A percentile compares a stretch with the other conserved stretches of the same genome.
phyloP scores from a whole-genome alignment of 176 grass and related monocot genomes.

The Musa itinerans region DNA sequence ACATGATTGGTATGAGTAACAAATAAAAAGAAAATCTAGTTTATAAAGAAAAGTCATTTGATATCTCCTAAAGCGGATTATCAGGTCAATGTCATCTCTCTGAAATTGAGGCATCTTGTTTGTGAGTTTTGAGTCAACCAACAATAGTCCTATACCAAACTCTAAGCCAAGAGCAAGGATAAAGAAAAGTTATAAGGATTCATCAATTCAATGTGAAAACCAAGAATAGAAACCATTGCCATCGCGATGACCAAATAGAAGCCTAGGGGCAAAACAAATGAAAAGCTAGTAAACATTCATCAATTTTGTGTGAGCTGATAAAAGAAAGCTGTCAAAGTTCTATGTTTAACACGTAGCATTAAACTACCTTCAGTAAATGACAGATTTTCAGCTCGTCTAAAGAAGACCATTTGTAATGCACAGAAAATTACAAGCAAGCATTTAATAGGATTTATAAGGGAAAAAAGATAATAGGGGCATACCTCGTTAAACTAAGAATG shows the following conservation, averaged over 20 bases:
- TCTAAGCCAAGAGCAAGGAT: neutral
- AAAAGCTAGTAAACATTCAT: neutral
- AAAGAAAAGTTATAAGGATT: neutral
- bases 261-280: neutral
- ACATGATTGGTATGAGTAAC: neutral
- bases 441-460: neutral
- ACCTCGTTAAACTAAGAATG: neutral
- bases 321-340: too few relatives aligned
- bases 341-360: too few relatives aligned
- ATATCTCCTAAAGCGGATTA: too few relatives aligned
- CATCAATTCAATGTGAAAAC: neutral
- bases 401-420: neutral
- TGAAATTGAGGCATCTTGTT: neutral
- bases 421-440: neutral
- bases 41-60: neutral
- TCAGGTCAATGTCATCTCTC: neutral
- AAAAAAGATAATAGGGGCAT: neutral
- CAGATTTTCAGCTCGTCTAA: too few relatives aligned
- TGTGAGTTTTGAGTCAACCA: neutral
- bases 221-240: neutral
- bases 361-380: too few relatives aligned
- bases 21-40: neutral
- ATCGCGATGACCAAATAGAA: neutral
- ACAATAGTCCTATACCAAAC: neutral
- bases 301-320: neutral